Base-by-base conservation (phyloP, 768 basidiomycete species). In the Kwoniella sp. region DNA sequence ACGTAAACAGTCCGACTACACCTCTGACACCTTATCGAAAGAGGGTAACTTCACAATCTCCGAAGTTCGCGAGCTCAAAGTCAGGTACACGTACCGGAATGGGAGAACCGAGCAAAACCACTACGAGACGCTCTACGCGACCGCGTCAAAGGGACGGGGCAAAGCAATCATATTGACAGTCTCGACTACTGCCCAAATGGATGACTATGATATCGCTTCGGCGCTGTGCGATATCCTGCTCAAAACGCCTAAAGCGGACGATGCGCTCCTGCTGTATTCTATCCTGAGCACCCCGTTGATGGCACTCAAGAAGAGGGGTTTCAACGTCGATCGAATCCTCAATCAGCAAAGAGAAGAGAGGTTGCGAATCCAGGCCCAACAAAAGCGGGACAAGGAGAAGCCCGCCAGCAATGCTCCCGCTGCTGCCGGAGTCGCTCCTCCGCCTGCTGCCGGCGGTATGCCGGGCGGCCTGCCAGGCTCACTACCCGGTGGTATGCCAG, bases 191-290 rank as follows among this genome's bases (percentile, higher is more conserved):
- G 83, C 88, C 0, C 86, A 89, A 68, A 83, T 91, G 50, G 92
- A 97, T 73, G 90, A 94, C 86, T 97, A 90, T 73, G 94, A 96
- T 79, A 88, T 98, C 15, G 89, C 95, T 0, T 88, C 87, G 0
- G 89, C 90, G 1, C 82, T 98, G 30, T 92, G 91, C 77, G 87
- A 88, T 20, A 77, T 90, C 7, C 80, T 96, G 30, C 91, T 97
- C 68, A 86, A 89, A 61, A 84, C 86, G 8, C 88, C 88, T 1
- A 89, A 90, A 79, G 86, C 88, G 26, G 92, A 93, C 74, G 95
- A 99, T 77, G 87, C 90, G 0, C 83, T 99, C 7, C 78, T 98
- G 8, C 89, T 98, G 70, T 90, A 92, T 86, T 96, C 93, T 69
- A 92, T 99, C 58, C 84, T 99, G 20, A 92, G 92, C 0, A 97